These are phyloP conservation scores for Mycena sp. DNA, from an alignment of 1,284 basidiomycete species.

Conservation along the genomic window DNA sequence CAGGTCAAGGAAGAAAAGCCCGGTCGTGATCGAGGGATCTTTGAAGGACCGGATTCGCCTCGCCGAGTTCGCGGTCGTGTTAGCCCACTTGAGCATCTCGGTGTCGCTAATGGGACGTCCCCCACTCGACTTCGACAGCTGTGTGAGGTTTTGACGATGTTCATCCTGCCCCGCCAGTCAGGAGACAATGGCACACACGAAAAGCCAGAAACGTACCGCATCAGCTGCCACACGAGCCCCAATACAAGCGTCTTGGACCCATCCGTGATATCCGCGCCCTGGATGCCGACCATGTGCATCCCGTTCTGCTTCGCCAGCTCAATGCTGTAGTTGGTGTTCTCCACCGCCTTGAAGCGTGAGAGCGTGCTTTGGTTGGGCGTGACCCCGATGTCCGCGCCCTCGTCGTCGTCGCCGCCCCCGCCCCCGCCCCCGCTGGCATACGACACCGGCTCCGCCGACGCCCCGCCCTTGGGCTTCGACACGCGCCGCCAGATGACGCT, in stretches of 20 bases:
- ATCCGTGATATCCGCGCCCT: conserved; percentile 97
- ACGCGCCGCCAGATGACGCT: conserved; percentile 95
- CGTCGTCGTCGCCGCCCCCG: conserved; percentile 63
- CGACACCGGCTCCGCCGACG: conserved; percentile 45
- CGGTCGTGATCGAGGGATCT: conserved; percentile 91
- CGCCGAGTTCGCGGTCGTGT: conserved; percentile 82
- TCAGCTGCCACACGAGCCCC: conserved; percentile 97
- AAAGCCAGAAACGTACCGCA: conserved; percentile 68
- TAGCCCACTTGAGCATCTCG: conserved; percentile 98
- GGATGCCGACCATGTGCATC: conserved; percentile 97
- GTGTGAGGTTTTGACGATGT: conserved; percentile 93
- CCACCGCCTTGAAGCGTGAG: conserved; percentile 96
- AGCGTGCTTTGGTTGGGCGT: conserved; percentile 85
- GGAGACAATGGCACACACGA: conserved; percentile 5
- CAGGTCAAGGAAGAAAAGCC: conserved; percentile 93
- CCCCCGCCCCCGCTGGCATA: conserved; percentile 47
- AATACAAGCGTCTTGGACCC: conserved; percentile 91
- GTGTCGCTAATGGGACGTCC: conserved; percentile 88
- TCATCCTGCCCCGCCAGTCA: conserved; percentile 63
- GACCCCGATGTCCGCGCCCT: conserved; percentile 79
- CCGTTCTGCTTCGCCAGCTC: conserved; percentile 93
- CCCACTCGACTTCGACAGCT: conserved; percentile 75
- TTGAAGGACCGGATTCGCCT: conserved; percentile 91
- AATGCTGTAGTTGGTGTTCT: conserved; percentile 97
- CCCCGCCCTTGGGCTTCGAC: conserved; percentile 87